Conservation (phyloP, 129 eudicot species). For the Ambrosia artemisiifolia region DNA sequence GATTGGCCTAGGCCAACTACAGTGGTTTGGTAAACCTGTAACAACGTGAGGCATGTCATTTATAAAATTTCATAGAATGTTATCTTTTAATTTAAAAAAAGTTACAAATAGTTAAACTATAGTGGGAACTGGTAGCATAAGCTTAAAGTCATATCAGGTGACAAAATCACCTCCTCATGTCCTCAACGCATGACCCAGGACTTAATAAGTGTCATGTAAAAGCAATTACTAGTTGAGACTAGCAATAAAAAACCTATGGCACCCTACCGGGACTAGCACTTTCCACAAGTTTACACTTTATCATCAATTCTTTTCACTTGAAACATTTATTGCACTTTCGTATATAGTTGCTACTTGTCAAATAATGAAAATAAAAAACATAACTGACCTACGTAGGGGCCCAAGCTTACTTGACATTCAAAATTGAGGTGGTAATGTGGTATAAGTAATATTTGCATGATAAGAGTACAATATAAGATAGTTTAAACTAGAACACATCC, state of each 20-base stretch:
- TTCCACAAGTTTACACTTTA: neutral
- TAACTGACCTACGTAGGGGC: too few relatives aligned
- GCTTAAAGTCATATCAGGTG: slow-evolving; percentile 15
- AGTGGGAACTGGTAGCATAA: neutral
- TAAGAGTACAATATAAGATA: too few relatives aligned
- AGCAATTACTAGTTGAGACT: neutral
- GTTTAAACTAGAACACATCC: neutral
- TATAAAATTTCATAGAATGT: neutral
- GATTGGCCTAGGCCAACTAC: slow-evolving; percentile 98
- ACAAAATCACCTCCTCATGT: slow-evolving; percentile 3
- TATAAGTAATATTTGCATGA: too few relatives aligned
- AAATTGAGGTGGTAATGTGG: neutral
- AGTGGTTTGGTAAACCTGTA: slow-evolving; percentile 96
- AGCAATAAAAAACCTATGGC: neutral
- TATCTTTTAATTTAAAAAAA: neutral
- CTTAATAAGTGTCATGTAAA: neutral
- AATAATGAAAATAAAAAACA: too few relatives aligned
- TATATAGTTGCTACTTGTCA: neutral
- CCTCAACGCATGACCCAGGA: neutral
- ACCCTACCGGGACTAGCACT: neutral
- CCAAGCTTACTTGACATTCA: neutral
- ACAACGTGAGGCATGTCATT: neutral
- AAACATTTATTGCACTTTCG: neutral
- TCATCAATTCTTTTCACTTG: neutral
- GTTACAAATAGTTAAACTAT: slow-evolving; percentile 1